Base-by-base conservation (phyloP, 108 stramenopile genomes). In the Conticribra weissflogii region DNA sequence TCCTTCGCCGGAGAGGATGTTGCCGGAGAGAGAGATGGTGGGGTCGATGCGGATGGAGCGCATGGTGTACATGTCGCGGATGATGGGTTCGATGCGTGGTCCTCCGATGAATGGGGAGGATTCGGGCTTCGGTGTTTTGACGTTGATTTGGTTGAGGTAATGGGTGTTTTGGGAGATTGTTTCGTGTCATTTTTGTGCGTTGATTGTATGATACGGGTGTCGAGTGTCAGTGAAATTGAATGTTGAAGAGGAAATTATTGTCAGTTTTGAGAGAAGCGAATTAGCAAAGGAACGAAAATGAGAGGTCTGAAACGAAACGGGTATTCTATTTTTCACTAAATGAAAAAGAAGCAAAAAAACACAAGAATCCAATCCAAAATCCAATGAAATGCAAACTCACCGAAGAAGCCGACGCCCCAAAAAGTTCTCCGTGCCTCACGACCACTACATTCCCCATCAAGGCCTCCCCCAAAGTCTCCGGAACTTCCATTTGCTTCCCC, bases 381-480 rank as follows among this genome's bases (percentile, higher is more conserved):
- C 16, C 3, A 63, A 51, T 34, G 25, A 49, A 17, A 45, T 27
- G 31, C 2, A 23, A 24, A 33, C 83, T 68, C 51, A 84, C 83
- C 45, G 88, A 90, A 17, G 87, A 88, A 48, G 90, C 91, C 9
- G 91, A 84, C 3, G 79, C 79, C 9, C 91, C 91, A 80, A 93
- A 93, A 14, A 93, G 66, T 30, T 84, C 80, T 45, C 91, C 91
- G 65, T 90, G 84, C 29, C 91, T 76, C 16, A 93, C 48, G 16
- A 83, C 41, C 33, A 21, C 68, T 17, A 47, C 54, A 5, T 25
- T 61, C 28, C 72, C 76, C 4, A 61, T 44, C 59, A 88, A 32
- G 25, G 87, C 87, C 21, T 74, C 45, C 15, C 25, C 33, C 27
- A 92, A 57, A 7, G 84, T 81, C 12, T 70, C 44, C 9, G 89